A percentile compares a stretch with the other conserved stretches of the same genome.
These are phyloP conservation scores for Metarhizium anisopliae DNA, from an alignment of 2,329 filamentous ascomycete species.

Conservation along the genomic window DNA sequence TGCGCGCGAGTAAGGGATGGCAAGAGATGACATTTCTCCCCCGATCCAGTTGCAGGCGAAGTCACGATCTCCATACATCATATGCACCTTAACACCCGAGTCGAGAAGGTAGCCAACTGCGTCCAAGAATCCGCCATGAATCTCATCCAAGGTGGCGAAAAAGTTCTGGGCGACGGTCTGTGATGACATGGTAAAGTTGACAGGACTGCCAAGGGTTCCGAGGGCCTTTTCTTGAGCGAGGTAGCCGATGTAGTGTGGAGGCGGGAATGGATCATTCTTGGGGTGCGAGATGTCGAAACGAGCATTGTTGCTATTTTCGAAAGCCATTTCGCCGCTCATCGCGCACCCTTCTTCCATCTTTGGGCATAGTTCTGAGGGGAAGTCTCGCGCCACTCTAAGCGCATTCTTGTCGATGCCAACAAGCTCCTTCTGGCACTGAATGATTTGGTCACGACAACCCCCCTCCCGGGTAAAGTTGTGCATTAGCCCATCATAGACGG, in stretches of 20 bases:
- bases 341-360: constrained; percentile 42
- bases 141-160: constrained; percentile 51
- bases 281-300: constrained; percentile 54
- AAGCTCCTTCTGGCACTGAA: constrained; percentile 38
- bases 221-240: constrained; percentile 49
- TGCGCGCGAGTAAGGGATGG: constrained; percentile 42
- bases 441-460: constrained; percentile 47
- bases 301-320: constrained; percentile 43
- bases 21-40: constrained; percentile 59
- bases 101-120: constrained; percentile 52
- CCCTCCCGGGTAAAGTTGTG: constrained; percentile 20
- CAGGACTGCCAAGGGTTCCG: constrained; percentile 49
- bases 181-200: constrained; percentile 44
- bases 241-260: constrained; percentile 51
- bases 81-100: constrained; percentile 56
- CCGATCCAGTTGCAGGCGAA: constrained; percentile 59
- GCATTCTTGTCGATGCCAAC: constrained; percentile 43
- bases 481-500: constrained; percentile 20
- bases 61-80: constrained; percentile 59
- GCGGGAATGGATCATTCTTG: constrained; percentile 51
- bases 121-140: constrained; percentile 38
- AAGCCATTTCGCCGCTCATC: constrained; percentile 45
- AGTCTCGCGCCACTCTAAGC: constrained; percentile 20
- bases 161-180: constrained; percentile 41
- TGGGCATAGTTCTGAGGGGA: constrained; percentile 21